phyloP scores from a whole-genome alignment of 2,329 filamentous ascomycete genomes.

The Diaporthe longicolla region DNA sequence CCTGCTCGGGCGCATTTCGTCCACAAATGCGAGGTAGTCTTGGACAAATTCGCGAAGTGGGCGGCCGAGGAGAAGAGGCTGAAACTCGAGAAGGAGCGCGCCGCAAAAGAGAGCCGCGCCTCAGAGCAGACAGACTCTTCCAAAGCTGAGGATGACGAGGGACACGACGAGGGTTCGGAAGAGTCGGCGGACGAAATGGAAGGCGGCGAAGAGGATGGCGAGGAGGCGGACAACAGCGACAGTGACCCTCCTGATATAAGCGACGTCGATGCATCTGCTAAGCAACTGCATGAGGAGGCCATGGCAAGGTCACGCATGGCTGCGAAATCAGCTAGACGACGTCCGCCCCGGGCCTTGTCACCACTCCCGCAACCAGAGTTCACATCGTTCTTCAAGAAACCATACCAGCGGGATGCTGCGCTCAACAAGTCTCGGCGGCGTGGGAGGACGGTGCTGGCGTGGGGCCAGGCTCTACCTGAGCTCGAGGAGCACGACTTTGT shows the following conservation, averaged over 20 bases:
- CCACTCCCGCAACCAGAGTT: conserved; percentile 70
- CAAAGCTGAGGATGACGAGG: conserved; percentile 43
- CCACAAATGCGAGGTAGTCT: conserved; percentile 81
- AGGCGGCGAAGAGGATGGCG: conserved; percentile 45
- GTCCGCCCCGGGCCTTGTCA: conserved; percentile 48
- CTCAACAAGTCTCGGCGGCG: conserved; percentile 80
- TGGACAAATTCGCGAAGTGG: conserved; percentile 92
- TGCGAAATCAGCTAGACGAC: conserved; percentile 51
- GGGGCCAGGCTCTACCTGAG: conserved; percentile 86
- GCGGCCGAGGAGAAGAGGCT: conserved; percentile 89
- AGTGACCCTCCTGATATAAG: conserved; percentile 74
- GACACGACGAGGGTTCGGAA: conserved; percentile 54
- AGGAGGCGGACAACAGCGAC: conserved; percentile 53
- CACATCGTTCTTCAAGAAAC: conserved; percentile 88
- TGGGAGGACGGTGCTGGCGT: conserved; percentile 80
- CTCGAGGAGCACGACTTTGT: conserved; percentile 79
- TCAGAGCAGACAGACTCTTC: conserved; percentile 43
- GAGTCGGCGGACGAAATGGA: conserved; percentile 48
- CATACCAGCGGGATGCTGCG: conserved; percentile 83
- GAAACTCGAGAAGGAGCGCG: conserved; percentile 81
- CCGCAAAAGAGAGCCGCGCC: conserved; percentile 58
- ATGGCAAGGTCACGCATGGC: conserved; percentile 64
- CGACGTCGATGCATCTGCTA: conserved; percentile 79
- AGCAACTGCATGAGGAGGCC: conserved; percentile 82
- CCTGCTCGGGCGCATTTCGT: conserved; percentile 89